Evolutionary conservation across 805 yeast genomes (phyloP), one percentile per base, ranked within the genome.

Genomic region (Clavispora asparagi): DNA sequence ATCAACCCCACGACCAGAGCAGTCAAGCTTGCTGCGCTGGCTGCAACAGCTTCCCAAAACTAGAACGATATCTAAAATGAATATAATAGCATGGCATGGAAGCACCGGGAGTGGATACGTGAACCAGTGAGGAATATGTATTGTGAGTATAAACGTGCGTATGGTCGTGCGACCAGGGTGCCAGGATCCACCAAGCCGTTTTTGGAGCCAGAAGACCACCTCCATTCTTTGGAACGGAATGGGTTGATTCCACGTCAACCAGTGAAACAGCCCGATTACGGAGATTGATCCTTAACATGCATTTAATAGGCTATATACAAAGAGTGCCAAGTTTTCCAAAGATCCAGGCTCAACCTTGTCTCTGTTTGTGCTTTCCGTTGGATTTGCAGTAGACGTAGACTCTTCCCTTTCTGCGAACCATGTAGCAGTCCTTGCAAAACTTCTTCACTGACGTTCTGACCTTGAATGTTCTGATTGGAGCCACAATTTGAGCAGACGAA

Each of bases 341-440:
- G 37, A 33, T 19, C 13, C 41, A 17, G 36, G 19, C 23, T 35
- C 36, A 55, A 5, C 59, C 59, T 37, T 55, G 59, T 50, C 58
- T 54, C 37, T 55, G 59, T 49, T 55, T 55, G 42, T 55, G 59
- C 55, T 88, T 89, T 52, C 90, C 89, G 64, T 91, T 88, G 41
- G 94, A 76, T 65, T 91, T 94, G 76, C 99, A 92, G 63, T 87
- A 84, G 35, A 94, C 96, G 54, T 88, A 89, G 11, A 91, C 92
- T 59, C 94, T 78, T 37, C 99, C 99, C 70, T 91, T 94, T 68
- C 98, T 85, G 68, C 95, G 85, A 10, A 94, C 97, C 68, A 88
- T 79, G 71, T 79, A 67, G 65, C 99, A 94, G 64, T 88, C 94
- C 33, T 84, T 76, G 66, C 99, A 94, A 68, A 88, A 85, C 73